These are phyloP conservation scores for Silene latifolia DNA, from an alignment of 148 eudicot genomes.

Conservation along the genomic window DNA sequence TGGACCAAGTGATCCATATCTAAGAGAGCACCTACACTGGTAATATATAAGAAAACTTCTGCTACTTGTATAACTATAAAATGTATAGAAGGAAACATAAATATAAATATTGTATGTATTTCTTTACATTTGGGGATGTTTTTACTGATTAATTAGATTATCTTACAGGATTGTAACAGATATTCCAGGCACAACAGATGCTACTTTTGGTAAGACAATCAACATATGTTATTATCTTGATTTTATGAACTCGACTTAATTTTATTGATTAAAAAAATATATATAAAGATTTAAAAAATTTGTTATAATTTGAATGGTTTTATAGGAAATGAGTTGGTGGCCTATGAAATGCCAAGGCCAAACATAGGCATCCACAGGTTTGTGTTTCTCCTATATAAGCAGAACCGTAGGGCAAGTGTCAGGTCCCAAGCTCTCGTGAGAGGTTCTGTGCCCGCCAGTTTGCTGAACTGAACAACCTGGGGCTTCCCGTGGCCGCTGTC, in stretches of 20 bases:
- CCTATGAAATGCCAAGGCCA: slow-evolving; percentile 85
- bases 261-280: neutral
- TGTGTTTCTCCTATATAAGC: slow-evolving; percentile 69
- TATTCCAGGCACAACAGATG: slow-evolving; percentile 93
- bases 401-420: slow-evolving; percentile 39
- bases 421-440: slow-evolving; percentile 52
- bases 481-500: slow-evolving; percentile 75
- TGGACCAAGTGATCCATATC: slow-evolving; percentile 43
- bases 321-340: slow-evolving; percentile 68
- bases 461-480: slow-evolving; percentile 57
- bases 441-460: slow-evolving; percentile 58
- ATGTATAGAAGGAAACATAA: neutral
- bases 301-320: neutral
- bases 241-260: neutral
- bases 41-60: neutral
- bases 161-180: slow-evolving; percentile 78
- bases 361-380: slow-evolving; percentile 92
- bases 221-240: neutral
- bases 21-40: slow-evolving; percentile 48
- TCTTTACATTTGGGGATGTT: neutral
- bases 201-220: slow-evolving; percentile 59
- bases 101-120: neutral
- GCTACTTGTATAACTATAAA: neutral
- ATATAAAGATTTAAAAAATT: neutral
- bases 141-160: neutral